Evolutionary conservation across 129 eudicot genomes (phyloP).

Genomic region (Lactuca sativa): DNA sequence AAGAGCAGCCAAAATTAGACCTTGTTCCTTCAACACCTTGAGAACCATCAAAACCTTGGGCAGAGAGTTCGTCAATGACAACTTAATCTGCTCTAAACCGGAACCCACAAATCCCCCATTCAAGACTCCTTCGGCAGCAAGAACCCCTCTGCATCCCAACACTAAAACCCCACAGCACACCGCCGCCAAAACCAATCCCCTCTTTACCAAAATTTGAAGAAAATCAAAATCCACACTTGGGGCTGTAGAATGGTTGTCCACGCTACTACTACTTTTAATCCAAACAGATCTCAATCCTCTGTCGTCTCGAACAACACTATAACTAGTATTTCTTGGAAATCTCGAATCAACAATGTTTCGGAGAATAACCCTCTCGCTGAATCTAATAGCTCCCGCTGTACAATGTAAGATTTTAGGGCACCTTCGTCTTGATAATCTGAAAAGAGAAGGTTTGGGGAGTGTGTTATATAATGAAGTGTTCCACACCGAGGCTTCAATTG

Average conservation of each 20-base stretch:
- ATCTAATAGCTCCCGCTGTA: conserved; percentile 6
- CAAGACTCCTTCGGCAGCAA: conserved; percentile 57
- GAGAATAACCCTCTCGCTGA: conserved; percentile 12
- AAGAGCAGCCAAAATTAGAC: conserved; percentile 70
- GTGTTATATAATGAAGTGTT: conserved; percentile 25
- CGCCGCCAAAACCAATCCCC: conserved; percentile 53
- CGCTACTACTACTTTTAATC: conserved; percentile 26
- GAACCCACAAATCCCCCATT: conserved; percentile 37
- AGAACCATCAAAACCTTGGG: conserved; percentile 74
- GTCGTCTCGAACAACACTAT: conserved; percentile 17
- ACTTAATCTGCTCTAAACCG: conserved; percentile 52
- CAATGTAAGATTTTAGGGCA: conserved; percentile 24
- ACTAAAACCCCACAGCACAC: conserved; percentile 55
- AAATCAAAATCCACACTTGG: conserved; percentile 17
- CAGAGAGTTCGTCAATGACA: conserved; percentile 50
- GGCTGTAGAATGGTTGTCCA: neutral
- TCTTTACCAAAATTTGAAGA: conserved; percentile 40
- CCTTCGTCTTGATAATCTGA: conserved; percentile 19
- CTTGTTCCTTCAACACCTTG: conserved; percentile 74
- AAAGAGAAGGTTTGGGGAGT: conserved; percentile 22
- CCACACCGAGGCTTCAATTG: conserved; percentile 37
- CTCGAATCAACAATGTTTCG: conserved; percentile 17
- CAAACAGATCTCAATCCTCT: conserved; percentile 27
- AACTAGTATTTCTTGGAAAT: conserved; percentile 1
- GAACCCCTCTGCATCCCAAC: conserved; percentile 48